Evolutionary conservation across 2,329 filamentous ascomycete genomes (phyloP), one percentile per base, ranked within the genome.

Genomic region (Podosphaera fusca): DNA sequence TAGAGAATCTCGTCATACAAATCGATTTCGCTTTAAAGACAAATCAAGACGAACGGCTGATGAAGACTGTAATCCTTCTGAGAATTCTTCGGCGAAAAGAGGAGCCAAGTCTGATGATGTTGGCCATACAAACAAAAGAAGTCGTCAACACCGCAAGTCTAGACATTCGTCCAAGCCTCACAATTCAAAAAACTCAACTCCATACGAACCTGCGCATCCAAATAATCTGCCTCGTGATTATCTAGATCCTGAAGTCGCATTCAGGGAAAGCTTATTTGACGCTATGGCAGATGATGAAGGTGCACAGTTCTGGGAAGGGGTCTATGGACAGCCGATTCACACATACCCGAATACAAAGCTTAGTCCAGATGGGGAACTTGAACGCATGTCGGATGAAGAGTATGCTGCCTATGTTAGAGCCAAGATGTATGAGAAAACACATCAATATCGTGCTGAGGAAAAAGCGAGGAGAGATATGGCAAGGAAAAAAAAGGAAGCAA

Each of bases 241-340:
- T 0, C 72, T 85, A 14, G 79, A 84, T 62, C 76, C 86, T 0
- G 82, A 87, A 46, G 74, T 77, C 0, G 87, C 90, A 0, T 98
- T 98, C 68, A 82, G 87, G 35, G 87, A 94, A 69, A 95, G 88
- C 0, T 81, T 98, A 4, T 96, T 96, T 71, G 92, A 98, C 69
- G 92, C 92, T 36, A 83, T 98, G 70, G 90, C 88, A 42, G 92
- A 98, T 69, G 90, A 96, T 67, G 92, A 98, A 70, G 92, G 90
- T 52, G 92, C 92, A 1, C 79, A 81, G 6, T 98, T 92, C 72
- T 98, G 92, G 92, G 84, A 95, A 68, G 80, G 80, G 14, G 86
- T 98, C n/a, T 98, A 96, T 70, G 89, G 88, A 0, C 90, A 96
- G 68, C 90, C 92, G 0, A 84, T 96, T 55, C 88, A 95, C 69